Evolutionary conservation across 2,329 filamentous ascomycete species (phyloP).

Genomic region (Tolypocladium nubicola): DNA sequence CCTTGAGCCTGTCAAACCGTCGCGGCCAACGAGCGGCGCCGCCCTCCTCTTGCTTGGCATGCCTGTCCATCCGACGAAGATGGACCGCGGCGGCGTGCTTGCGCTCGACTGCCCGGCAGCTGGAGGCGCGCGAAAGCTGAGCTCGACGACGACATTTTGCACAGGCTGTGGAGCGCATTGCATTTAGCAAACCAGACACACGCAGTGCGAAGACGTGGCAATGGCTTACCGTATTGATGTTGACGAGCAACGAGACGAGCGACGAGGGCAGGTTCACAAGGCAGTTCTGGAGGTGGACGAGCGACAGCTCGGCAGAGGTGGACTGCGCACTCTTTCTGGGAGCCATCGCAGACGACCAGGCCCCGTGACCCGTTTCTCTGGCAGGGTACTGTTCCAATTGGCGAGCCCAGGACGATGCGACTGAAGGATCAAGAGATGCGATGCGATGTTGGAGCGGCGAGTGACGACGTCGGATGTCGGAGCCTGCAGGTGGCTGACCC

Average conservation of each 20-base stretch:
- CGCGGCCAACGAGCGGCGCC: slow-evolving; percentile 60
- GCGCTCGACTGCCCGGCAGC: slow-evolving; percentile 33
- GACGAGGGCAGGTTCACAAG: slow-evolving; percentile 84
- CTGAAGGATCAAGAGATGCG: neutral
- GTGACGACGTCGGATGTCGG: neutral
- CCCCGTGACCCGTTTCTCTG: neutral
- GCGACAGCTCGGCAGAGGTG: slow-evolving; percentile 69
- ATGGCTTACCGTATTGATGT: slow-evolving; percentile 70
- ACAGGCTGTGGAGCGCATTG: slow-evolving; percentile 49
- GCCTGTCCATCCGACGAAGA: slow-evolving; percentile 93
- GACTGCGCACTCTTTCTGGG: slow-evolving; percentile 47
- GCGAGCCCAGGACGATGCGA: neutral
- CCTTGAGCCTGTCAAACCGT: slow-evolving; percentile 55
- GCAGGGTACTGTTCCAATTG: neutral
- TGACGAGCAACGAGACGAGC: slow-evolving; percentile 74
- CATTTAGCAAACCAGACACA: slow-evolving; percentile 6
- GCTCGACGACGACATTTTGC: slow-evolving; percentile 93
- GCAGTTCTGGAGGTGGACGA: slow-evolving; percentile 86
- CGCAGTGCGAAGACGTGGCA: neutral
- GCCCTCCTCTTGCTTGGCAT: slow-evolving; percentile 87
- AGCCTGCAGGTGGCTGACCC: neutral
- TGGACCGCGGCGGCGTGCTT: slow-evolving; percentile 48
- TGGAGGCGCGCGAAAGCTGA: slow-evolving; percentile 55
- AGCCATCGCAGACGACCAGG: slow-evolving; percentile 25
- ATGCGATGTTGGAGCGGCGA: neutral